These are phyloP conservation scores for Purpureocillium takamizusanense DNA, from an alignment of 2,329 filamentous ascomycete genomes.

Conservation along the genomic window DNA sequence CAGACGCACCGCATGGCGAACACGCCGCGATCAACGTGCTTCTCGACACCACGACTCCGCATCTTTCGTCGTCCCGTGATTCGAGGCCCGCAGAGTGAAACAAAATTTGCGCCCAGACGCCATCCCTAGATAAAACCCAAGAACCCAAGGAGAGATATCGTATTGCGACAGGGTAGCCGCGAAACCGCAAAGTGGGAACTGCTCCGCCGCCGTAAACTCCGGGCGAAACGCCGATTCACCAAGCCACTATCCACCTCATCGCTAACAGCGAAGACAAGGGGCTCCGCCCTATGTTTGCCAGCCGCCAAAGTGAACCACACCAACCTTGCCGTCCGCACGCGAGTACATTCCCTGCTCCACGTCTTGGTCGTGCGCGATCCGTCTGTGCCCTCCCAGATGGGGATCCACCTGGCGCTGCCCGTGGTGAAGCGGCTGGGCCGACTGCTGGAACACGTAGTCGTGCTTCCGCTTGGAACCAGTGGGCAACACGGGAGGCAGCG, in stretches of 20 bases:
- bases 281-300: slow-evolving; percentile 9
- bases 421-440: slow-evolving; percentile 22
- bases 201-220: too few species aligned
- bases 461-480: slow-evolving; percentile 28
- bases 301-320: slow-evolving; percentile 19
- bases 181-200: too few species aligned
- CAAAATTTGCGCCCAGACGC: background rate
- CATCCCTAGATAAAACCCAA: background rate
- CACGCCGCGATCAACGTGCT: too few species aligned
- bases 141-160: background rate
- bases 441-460: slow-evolving; percentile 23
- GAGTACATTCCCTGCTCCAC: slow-evolving; percentile 21
- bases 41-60: too few species aligned
- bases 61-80: too few species aligned
- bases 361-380: slow-evolving; percentile 14
- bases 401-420: slow-evolving; percentile 26
- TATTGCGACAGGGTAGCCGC: too few species aligned
- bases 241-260: background rate
- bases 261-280: background rate
- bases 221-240: background rate
- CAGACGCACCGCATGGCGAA: too few species aligned
- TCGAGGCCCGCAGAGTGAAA: background rate
- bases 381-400: slow-evolving; percentile 16
- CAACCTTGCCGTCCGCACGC: slow-evolving; percentile 24
- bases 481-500: slow-evolving; percentile 13